A percentile compares a stretch with the other conserved stretches of the same genome.
phyloP scores from a whole-genome alignment of 495 filamentous ascomycete species.

The Entonaema liquescens region DNA sequence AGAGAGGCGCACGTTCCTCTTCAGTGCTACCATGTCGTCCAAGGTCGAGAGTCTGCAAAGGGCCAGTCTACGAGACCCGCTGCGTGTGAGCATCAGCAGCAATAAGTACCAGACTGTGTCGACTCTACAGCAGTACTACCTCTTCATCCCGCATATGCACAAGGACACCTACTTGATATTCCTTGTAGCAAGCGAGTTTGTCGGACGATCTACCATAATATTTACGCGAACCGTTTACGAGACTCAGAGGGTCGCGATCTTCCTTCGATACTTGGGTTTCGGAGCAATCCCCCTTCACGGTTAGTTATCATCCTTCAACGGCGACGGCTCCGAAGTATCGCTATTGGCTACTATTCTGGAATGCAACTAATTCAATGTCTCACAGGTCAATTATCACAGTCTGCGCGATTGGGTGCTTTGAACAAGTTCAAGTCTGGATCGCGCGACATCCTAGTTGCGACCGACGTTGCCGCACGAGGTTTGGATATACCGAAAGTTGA shows the following conservation, averaged over 20 bases:
- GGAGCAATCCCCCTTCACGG: slow-evolving; percentile 92
- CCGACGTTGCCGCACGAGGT: slow-evolving; percentile 93
- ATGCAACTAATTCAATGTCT: background rate
- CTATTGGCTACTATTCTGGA: background rate
- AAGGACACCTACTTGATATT: slow-evolving; percentile 92
- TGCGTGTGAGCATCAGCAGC: slow-evolving; percentile 73
- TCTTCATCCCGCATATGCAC: slow-evolving; percentile 86
- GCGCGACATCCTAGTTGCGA: slow-evolving; percentile 90
- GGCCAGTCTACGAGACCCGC: slow-evolving; percentile 78
- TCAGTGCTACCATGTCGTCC: slow-evolving; percentile 90
- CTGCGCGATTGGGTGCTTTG: slow-evolving; percentile 80
- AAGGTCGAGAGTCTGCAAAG: slow-evolving; percentile 93
- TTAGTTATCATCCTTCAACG: slow-evolving; percentile 50
- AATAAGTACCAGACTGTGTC: slow-evolving; percentile 89
- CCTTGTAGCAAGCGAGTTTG: slow-evolving; percentile 78
- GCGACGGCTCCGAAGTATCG: background rate
- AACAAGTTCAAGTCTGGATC: slow-evolving; percentile 82
- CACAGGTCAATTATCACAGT: slow-evolving; percentile 71
- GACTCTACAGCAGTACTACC: slow-evolving; percentile 80
- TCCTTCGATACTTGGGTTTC: slow-evolving; percentile 79
- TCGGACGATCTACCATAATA: slow-evolving; percentile 83
- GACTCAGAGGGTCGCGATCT: slow-evolving; percentile 81
- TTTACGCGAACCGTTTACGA: slow-evolving; percentile 96
- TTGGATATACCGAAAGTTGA: slow-evolving; percentile 95
- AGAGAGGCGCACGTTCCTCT: slow-evolving; percentile 85